Conservation (phyloP, 2,329 filamentous ascomycete species). For the Emmonsiellopsis sp. region DNA sequence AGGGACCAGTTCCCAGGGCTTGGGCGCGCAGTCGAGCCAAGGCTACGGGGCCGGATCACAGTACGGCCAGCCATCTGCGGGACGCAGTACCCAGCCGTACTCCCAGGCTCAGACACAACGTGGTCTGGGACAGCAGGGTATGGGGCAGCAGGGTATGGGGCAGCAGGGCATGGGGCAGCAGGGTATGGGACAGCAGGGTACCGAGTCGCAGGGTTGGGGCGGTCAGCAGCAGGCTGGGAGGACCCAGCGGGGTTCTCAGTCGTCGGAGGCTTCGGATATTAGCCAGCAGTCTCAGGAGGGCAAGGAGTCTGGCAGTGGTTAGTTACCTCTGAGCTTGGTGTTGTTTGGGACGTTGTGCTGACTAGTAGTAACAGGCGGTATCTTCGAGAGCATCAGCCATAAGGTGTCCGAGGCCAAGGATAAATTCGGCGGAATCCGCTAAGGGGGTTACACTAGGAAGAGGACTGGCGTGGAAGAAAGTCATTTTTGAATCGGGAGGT, state of each 20-base stretch:
- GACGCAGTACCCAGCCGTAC: background rate
- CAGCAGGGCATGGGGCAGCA: slow-evolving; percentile 1
- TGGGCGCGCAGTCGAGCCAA: background rate
- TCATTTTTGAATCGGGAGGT: background rate
- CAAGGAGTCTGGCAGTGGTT: slow-evolving; percentile 3
- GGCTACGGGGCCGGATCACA: background rate
- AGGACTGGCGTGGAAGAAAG: background rate
- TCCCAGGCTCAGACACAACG: background rate
- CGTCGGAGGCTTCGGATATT: background rate
- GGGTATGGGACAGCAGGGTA: background rate
- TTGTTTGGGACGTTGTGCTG: background rate
- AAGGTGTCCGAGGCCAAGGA: slow-evolving; percentile 5
- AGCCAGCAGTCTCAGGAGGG: background rate
- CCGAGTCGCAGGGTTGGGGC: background rate
- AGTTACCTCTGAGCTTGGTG: background rate
- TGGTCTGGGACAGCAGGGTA: background rate
- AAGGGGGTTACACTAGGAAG: background rate
- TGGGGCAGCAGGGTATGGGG: background rate
- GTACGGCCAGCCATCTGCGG: background rate
- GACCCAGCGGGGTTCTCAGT: background rate
- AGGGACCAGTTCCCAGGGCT: background rate
- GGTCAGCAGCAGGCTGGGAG: background rate
- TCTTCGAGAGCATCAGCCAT: slow-evolving; percentile 3
- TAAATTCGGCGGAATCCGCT: background rate
- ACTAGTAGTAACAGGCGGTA: background rate